Base-by-base conservation (phyloP, 306 rosid species). In the Dalbergia cochinchinensis region DNA sequence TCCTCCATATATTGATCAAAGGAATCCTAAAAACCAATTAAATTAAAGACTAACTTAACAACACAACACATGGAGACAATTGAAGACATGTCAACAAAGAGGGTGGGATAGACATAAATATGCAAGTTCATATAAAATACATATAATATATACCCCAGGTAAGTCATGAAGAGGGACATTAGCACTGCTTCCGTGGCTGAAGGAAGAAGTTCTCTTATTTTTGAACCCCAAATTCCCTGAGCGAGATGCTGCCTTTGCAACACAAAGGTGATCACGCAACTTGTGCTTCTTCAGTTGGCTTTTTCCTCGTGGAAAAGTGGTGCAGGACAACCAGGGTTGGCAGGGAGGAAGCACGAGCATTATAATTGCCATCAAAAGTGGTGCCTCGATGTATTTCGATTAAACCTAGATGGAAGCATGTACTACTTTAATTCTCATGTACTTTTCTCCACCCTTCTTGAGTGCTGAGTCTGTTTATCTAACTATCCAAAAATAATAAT, bases 1-100 rank as follows among this genome's bases (percentile, higher is more conserved):
- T 84, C 61, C 8, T 84, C 87, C 80, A 84, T 75, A 35, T 84
- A 84, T 34, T 75, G 45, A 63, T 80, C 82, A 80, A 84, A 80
- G 2, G 75, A 70, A 80, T 63, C 87, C 87, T 84, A 42, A 61
- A 61, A 61, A 61, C 12, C 19, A 69, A 44, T 45, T 6, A 37
- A 37, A 37, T 4, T 37, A 4, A 62, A 69, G 5, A 22, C 18
- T 7, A 20, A 61, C 10, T 26, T 39, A n/a, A 55, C 1, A 53
- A 75, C 79, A 61, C 26, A 54, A 53, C 15, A 70, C 8, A 53
- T 51, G 39, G 20, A 13, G 11, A 13, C 10, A 33, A 31, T 26
- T 26, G 31, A 33, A 13, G 11, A 15, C 6, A 2, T 11, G 45
- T 18, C 59, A 67, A 67, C 3, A 34, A 26, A 69, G 42, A 69